phyloP scores from a whole-genome alignment of 331 rosid genomes.

The Arachis monticola region DNA sequence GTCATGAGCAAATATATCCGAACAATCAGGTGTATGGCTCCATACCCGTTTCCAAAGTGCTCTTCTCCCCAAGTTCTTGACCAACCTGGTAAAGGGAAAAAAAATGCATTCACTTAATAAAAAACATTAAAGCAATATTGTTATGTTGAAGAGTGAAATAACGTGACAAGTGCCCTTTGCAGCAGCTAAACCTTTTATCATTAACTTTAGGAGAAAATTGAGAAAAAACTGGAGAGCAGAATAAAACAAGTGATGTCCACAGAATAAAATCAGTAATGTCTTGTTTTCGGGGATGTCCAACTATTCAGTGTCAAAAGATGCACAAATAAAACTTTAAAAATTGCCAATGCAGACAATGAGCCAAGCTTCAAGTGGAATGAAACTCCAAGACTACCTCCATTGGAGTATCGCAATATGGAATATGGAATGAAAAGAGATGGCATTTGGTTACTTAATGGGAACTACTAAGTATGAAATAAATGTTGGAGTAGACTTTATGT shows the following conservation, averaged over 20 bases:
- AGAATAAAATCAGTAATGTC: background rate
- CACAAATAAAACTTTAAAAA: conserved; percentile 16
- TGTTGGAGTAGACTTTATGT: background rate
- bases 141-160: conserved; percentile 31
- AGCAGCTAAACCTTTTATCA: conserved; percentile 25
- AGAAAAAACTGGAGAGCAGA: conserved; percentile 4
- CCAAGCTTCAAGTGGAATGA: conserved; percentile 10
- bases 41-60: conserved; percentile 97
- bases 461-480: conserved; percentile 28
- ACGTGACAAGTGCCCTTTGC: conserved; percentile 1
- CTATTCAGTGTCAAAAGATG: conserved; percentile 6
- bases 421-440: conserved; percentile 28
- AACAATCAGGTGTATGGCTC: conserved; percentile 21
- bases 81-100: conserved; percentile 71
- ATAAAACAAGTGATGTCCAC: background rate
- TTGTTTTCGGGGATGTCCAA: conserved; percentile 10
- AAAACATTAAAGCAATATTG: conserved; percentile 15
- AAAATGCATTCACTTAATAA: conserved; percentile 19
- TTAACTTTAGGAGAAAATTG: conserved; percentile 17
- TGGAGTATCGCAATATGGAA: conserved; percentile 14
- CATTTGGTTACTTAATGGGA: conserved; percentile 16
- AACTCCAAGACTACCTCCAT: conserved; percentile 6
- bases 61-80: conserved; percentile 99
- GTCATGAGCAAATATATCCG: conserved; percentile 21
- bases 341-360: conserved; percentile 18